phyloP scores from a whole-genome alignment of 768 basidiomycete genomes.

The Rhodosporidiobolus sp. region DNA sequence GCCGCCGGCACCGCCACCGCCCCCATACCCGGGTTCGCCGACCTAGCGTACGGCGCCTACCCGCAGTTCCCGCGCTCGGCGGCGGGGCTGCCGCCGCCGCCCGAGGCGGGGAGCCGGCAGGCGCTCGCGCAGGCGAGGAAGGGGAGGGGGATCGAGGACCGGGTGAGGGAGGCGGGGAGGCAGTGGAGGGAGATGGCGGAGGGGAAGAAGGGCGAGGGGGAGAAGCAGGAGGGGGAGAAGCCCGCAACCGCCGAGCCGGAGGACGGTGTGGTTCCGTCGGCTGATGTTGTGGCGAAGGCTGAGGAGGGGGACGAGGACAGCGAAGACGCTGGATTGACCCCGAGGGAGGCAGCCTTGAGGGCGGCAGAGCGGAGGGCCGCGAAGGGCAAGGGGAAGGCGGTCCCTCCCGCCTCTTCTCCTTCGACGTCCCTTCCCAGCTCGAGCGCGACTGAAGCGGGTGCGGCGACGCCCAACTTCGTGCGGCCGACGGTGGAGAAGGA shows the following conservation, averaged over 20 bases:
- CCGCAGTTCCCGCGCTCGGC: constrained; percentile 4
- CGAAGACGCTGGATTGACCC: not conserved
- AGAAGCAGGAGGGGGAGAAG: not conserved
- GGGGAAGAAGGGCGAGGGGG: not conserved
- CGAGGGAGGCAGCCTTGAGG: constrained; percentile 15
- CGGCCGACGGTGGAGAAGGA: not conserved
- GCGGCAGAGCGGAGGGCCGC: constrained; percentile 18
- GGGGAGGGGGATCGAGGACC: constrained; percentile 16
- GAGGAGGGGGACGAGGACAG: not conserved
- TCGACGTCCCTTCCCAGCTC: too few relatives aligned
- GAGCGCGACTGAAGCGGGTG: not conserved
- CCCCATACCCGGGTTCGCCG: not conserved
- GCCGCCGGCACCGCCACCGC: constrained; percentile 2
- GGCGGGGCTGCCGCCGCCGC: not conserved
- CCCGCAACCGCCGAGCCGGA: not conserved
- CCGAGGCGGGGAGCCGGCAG: not conserved
- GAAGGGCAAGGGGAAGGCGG: constrained; percentile 15
- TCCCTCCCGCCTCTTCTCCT: not conserved
- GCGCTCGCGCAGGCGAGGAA: not conserved
- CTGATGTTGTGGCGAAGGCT: too few relatives aligned
- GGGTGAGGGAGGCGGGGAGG: constrained; percentile 4
- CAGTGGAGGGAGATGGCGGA: not conserved
- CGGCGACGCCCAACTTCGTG: not conserved
- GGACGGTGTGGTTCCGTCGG: not conserved
- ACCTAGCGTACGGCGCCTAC: constrained; percentile 35